A percentile compares a stretch with the other conserved stretches of the same genome.
Evolutionary conservation across 2,329 filamentous ascomycete genomes (phyloP).

Genomic region (Aspergillus fischeri): DNA sequence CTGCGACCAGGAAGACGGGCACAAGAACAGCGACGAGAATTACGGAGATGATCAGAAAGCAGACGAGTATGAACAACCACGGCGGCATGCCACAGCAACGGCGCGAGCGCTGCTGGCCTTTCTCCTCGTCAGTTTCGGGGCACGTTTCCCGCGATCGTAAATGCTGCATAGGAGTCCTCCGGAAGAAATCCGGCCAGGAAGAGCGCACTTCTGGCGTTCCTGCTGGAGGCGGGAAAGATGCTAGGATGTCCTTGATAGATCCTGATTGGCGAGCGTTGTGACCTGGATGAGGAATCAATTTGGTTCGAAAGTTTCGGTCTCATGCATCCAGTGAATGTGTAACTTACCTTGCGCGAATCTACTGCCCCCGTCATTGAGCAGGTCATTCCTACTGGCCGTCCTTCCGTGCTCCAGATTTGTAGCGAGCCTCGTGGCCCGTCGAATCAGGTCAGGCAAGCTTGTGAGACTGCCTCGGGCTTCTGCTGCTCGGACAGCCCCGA

Average conservation of each 20-base stretch:
- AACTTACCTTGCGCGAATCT: slow-evolving; percentile 25
- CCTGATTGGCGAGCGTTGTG: slow-evolving; percentile 42
- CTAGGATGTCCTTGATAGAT: slow-evolving; percentile 61
- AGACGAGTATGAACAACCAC: slow-evolving; percentile 68
- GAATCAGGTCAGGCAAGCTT: slow-evolving; percentile 85
- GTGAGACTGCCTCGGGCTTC: slow-evolving; percentile 86
- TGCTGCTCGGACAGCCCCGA: slow-evolving; percentile 74
- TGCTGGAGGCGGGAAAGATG: slow-evolving; percentile 60
- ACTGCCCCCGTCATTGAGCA: slow-evolving; percentile 32
- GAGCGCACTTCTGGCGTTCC: slow-evolving; percentile 42
- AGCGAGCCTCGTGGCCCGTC: slow-evolving; percentile 78
- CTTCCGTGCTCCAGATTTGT: slow-evolving; percentile 81
- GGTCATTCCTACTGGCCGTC: slow-evolving; percentile 57
- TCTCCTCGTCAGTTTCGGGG: slow-evolving; percentile 16
- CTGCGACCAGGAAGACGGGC: slow-evolving; percentile 61
- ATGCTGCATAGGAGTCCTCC: slow-evolving; percentile 32
- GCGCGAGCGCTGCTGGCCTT: slow-evolving; percentile 40
- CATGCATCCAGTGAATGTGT: not conserved
- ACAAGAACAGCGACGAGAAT: slow-evolving; percentile 78
- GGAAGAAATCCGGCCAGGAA: slow-evolving; percentile 38
- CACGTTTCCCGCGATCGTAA: slow-evolving; percentile 23
- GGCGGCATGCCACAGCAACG: slow-evolving; percentile 80
- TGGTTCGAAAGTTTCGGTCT: not conserved
- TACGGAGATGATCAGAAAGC: slow-evolving; percentile 65
- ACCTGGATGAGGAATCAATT: slow-evolving; percentile 8